Conservation (phyloP, 768 basidiomycete genomes). For the Boletus rubropictus region DNA sequence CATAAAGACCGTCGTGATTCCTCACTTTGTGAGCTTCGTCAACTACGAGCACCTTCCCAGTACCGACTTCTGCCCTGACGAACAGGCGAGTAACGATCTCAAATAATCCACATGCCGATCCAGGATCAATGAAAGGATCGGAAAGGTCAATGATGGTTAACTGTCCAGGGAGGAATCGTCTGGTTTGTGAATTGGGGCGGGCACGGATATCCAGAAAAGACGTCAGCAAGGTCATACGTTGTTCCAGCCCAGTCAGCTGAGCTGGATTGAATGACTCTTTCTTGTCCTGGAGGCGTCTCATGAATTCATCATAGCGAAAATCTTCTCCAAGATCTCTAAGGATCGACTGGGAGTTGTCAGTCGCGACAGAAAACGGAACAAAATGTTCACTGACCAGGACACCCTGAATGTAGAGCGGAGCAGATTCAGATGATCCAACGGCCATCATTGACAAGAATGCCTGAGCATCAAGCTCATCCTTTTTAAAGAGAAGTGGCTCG, state of each 20-base stretch:
- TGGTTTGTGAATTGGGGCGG: slow-evolving; percentile 1
- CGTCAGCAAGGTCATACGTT: slow-evolving; percentile 55
- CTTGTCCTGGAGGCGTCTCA: slow-evolving; percentile 37
- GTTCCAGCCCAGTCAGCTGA: slow-evolving; percentile 53
- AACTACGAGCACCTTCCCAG: slow-evolving; percentile 64
- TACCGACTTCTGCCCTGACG: slow-evolving; percentile 50
- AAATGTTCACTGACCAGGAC: slow-evolving; percentile 45
- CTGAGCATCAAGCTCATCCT: slow-evolving; percentile 59
- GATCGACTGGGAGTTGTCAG: slow-evolving; percentile 40
- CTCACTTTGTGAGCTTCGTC: slow-evolving; percentile 72
- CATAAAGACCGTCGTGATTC: background rate
- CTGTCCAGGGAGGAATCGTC: slow-evolving; percentile 50
- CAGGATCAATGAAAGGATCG: slow-evolving; percentile 65
- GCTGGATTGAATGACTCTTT: slow-evolving; percentile 51
- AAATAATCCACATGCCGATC: slow-evolving; percentile 63
- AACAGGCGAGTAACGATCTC: slow-evolving; percentile 65
- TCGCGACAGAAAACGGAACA: background rate
- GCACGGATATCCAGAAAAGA: slow-evolving; percentile 45
- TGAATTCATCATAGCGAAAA: slow-evolving; percentile 49
- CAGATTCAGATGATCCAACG: slow-evolving; percentile 51
- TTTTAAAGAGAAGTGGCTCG: slow-evolving; percentile 48
- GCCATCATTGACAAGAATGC: slow-evolving; percentile 76
- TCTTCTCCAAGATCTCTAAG: slow-evolving; percentile 58
- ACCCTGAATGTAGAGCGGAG: slow-evolving; percentile 66
- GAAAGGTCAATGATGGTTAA: slow-evolving; percentile 67